These are phyloP conservation scores for Boeremia exigua DNA, from an alignment of 2,329 filamentous ascomycete species.

Conservation along the genomic window DNA sequence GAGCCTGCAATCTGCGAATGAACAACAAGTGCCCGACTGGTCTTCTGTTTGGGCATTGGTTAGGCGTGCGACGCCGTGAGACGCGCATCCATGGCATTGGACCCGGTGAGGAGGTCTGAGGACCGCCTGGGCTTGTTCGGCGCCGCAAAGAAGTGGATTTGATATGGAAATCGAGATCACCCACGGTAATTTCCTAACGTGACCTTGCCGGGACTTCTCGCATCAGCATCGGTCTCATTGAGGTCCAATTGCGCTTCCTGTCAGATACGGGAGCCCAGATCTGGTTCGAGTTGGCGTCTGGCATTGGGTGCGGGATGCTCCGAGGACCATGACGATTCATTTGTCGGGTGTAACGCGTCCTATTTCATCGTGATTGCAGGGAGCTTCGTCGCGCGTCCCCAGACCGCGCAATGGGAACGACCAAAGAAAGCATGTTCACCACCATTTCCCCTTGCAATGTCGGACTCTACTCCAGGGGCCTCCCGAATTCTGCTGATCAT, in stretches of 20 bases:
- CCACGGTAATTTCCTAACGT: conserved; percentile 12
- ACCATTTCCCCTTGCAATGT: conserved; percentile 18
- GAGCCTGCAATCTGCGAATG: conserved; percentile 5
- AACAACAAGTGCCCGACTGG: not conserved
- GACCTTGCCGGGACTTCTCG: not conserved
- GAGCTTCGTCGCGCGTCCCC: not conserved
- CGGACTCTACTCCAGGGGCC: not conserved
- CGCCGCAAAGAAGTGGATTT: conserved; percentile 24
- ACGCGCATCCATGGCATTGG: not conserved
- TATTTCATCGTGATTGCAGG: not conserved
- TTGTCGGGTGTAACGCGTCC: not conserved
- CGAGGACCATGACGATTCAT: not conserved
- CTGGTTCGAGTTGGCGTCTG: conserved; percentile 3
- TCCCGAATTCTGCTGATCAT: conserved; percentile 10
- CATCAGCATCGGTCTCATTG: not conserved
- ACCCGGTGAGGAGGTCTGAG: conserved; percentile 5
- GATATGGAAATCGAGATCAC: conserved; percentile 25
- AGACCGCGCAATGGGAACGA: conserved; percentile 18
- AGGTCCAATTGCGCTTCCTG: not conserved
- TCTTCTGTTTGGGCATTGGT: conserved; percentile 7
- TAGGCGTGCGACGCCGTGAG: not conserved
- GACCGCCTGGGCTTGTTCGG: conserved; percentile 24
- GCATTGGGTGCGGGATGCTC: conserved; percentile 3
- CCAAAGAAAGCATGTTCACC: conserved; percentile 2
- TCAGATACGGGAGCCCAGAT: conserved; percentile 2